Conservation (phyloP, 2,329 filamentous ascomycete genomes). For the Penicillium polonicum region DNA sequence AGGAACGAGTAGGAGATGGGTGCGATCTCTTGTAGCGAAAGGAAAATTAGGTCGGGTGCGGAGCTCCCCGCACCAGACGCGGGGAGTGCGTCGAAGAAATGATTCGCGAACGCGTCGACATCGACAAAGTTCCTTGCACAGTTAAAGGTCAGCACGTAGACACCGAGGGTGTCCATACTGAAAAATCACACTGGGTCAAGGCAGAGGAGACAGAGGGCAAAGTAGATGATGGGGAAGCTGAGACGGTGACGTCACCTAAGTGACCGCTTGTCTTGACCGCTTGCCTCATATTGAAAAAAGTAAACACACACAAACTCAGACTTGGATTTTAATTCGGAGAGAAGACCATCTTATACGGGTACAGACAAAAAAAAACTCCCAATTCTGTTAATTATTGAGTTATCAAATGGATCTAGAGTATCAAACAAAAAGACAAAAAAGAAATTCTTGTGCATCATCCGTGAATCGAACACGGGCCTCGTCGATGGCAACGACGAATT, state of each 20-base stretch:
- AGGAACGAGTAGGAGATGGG: slow-evolving; percentile 83
- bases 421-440: slow-evolving; percentile 5
- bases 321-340: neutral
- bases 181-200: neutral
- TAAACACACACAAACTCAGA: neutral
- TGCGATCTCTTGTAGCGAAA: slow-evolving; percentile 82
- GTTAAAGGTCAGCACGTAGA: slow-evolving; percentile 87
- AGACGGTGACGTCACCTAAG: slow-evolving; percentile 19
- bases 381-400: too few relatives aligned
- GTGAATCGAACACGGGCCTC: slow-evolving; percentile 50
- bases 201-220: neutral
- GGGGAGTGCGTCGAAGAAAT: slow-evolving; percentile 63
- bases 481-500: slow-evolving; percentile 49
- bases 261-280: neutral
- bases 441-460: slow-evolving; percentile 33
- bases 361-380: too few relatives aligned
- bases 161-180: slow-evolving; percentile 56
- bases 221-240: neutral
- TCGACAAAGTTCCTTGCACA: slow-evolving; percentile 73
- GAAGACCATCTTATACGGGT: neutral
- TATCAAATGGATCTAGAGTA: too few relatives aligned
- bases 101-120: slow-evolving; percentile 66
- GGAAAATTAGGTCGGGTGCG: slow-evolving; percentile 62
- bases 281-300: neutral
- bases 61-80: slow-evolving; percentile 48